These are phyloP conservation scores for Allantophomopsis lycopodina DNA, from an alignment of 2,329 filamentous ascomycete genomes.

Conservation along the genomic window DNA sequence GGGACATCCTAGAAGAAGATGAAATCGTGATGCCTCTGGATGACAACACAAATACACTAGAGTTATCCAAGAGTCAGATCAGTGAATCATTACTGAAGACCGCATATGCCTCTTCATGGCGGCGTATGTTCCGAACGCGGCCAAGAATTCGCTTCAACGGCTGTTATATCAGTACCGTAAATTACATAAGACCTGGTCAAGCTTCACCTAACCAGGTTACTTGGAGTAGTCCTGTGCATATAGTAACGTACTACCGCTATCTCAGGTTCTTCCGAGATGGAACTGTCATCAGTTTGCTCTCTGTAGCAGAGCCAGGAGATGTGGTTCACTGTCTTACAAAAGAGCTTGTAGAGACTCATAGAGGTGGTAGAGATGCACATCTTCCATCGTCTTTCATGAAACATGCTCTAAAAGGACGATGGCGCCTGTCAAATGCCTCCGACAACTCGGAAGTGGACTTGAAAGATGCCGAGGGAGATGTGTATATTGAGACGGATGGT, in stretches of 20 bases:
- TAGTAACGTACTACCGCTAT: constrained; percentile 97
- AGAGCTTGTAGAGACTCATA: constrained; percentile 39
- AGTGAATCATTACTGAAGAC: constrained; percentile 18
- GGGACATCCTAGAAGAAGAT: constrained; percentile 33
- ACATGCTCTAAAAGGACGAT: constrained; percentile 50
- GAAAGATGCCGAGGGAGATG: constrained; percentile 44
- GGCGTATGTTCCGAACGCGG: constrained; percentile 63
- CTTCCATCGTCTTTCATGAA: constrained; percentile 46
- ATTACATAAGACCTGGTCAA: constrained; percentile 78
- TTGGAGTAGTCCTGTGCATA: constrained; percentile 76
- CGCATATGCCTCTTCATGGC: constrained; percentile 39
- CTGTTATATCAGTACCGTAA: constrained; percentile 92
- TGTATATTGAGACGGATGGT: constrained; percentile 81
- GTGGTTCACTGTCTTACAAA: constrained; percentile 75
- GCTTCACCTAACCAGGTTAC: constrained; percentile 55
- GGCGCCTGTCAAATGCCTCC: constrained; percentile 34
- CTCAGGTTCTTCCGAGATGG: constrained; percentile 91
- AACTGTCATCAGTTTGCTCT: constrained; percentile 65
- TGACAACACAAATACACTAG: constrained; percentile 2
- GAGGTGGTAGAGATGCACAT: constrained; percentile 15
- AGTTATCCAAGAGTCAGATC: constrained; percentile 4
- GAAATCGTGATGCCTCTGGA: background rate
- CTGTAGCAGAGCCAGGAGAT: constrained; percentile 69
- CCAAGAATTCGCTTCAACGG: constrained; percentile 90
- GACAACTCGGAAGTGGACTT: constrained; percentile 15